Evolutionary conservation across 192 early-diverging fungal species (phyloP).

Genomic region (Linnemannia hyalina): DNA sequence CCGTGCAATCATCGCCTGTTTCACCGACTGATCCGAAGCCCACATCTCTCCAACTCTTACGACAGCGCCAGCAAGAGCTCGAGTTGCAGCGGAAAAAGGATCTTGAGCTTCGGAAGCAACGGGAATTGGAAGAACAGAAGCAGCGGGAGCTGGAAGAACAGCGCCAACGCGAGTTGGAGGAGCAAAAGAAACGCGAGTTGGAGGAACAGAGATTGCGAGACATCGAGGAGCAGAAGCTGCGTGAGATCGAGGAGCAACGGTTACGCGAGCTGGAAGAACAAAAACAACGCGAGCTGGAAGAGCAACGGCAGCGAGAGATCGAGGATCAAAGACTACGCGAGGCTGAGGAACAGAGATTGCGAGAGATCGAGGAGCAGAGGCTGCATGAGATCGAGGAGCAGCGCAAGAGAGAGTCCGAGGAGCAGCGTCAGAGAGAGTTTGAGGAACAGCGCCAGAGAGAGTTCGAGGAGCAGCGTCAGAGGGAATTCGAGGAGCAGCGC

Average conservation of each 20-base stretch:
- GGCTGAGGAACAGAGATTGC: neutral
- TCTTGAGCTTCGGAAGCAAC: conserved; percentile 16
- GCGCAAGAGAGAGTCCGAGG: neutral
- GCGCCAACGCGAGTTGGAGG: conserved; percentile 6
- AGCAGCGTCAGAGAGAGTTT: neutral
- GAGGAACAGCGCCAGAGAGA: conserved; percentile 15
- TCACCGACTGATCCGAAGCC: conserved; percentile 34
- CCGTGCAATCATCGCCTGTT: conserved; percentile 17
- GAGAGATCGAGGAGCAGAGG: neutral
- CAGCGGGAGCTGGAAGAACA: conserved; percentile 15
- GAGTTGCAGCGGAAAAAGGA: conserved; percentile 5
- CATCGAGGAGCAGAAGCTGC: conserved; percentile 10
- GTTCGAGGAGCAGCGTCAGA: neutral
- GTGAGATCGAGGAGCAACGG: neutral
- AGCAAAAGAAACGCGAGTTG: neutral
- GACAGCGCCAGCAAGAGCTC: conserved; percentile 30
- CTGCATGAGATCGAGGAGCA: neutral
- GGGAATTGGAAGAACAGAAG: conserved; percentile 8
- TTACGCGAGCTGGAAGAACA: neutral
- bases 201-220: conserved; percentile 1
- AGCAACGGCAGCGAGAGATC: neutral
- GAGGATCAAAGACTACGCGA: neutral
- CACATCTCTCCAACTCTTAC: conserved; percentile 28
- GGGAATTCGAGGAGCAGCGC: neutral
- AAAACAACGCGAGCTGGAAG: neutral